Evolutionary conservation across 805 yeast species (phyloP), one percentile per base, ranked within the genome.

Genomic region (Hanseniaspora vineae): DNA sequence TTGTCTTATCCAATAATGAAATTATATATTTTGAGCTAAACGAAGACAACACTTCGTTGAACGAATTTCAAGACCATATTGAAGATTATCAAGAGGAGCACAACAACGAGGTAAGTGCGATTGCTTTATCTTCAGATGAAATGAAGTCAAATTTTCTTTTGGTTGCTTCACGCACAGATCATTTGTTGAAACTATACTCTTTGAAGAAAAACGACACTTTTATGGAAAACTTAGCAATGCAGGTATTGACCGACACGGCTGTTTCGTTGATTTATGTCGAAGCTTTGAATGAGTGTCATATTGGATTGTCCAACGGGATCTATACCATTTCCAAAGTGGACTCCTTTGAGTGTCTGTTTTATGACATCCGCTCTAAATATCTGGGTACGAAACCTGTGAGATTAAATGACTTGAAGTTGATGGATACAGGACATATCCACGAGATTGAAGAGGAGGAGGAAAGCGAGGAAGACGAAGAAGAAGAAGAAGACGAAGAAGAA

Each of bases 271-370:
- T 65, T 49, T 50, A 62, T 6, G 51, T 56, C 9, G 35, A 48
- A 9, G 47, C 52, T 14, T 47, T 20, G 46, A 50, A 55, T 46
- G 53, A 17, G 44, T 48, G 17, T 45, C 94, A 88, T 61, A 73
- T 87, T 45, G 97, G 97, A 1, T 71, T 88, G 70, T 73, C 66
- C n/a, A 85, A 80, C 60, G 97, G 97, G 18, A 77, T 89, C 1
- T 86, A 82, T 64, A 79, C 80, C 2, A 67, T 81, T 15, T 75
- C 86, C 0, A 64, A 67, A 6, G 54, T 88, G 37, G 86, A 84
- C 56, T 57, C 60, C 0, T 55, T 66, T 4, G 69, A 81, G 3
- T 96, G 95, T 2, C 71, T 77, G 18, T 59, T 82, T 13, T 66
- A 75, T 1, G 81, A 82, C 52, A 76, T 87, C 1, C 69, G 82